Base-by-base conservation (phyloP, 225 moss, liverwort and hornwort genomes). In the Lunularia cruciata region DNA sequence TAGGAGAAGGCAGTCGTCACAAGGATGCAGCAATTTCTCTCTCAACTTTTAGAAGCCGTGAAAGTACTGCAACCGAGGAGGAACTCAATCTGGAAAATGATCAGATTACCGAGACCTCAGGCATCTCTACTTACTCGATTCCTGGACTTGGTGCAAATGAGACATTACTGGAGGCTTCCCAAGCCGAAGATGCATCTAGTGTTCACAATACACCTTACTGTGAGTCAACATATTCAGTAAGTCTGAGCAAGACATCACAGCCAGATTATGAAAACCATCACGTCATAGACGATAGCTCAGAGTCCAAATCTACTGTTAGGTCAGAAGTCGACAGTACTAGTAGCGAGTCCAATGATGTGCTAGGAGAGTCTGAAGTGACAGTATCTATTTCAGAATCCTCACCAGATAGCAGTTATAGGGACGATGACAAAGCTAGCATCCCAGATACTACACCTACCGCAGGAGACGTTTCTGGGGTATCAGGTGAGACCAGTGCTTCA, bases 191-290 rank as follows among this genome's bases (percentile, higher is more conserved):
- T 63, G 12, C 33, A 22, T 47, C 48, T 51, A 4, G 5, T 19
- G 5, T n/a, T 35, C 35, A 52, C 23, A 51, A 34, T 52, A 11
- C 67, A 35, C 51, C 67, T 49, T 36, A 33, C 48, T 67, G 10
- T 67, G 67, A 67, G 34, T 67, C 51, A 12, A 12, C 63, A 37
- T 18, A 47, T 49, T 48, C 68, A 61, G 46, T 60, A 62, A 28
- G 47, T 25, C 33, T 46, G 45, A 46, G 33, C 34, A 59, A 46
- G 20, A 53, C 16, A 15, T 15, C 33, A 38, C 3, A 46, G 20
- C 22, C 33, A 25, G 40, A 13, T 30, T 14, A 7, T 55, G 55
- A 56, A 46, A 43, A 5, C 32, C 42, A 65, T 23, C 40, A 56
- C 11, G 20, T 46, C 42, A 23, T 4, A 33, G 57, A 10, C 23